Evolutionary conservation across 495 filamentous ascomycete species (phyloP).

Genomic region (Platismatia glauca): DNA sequence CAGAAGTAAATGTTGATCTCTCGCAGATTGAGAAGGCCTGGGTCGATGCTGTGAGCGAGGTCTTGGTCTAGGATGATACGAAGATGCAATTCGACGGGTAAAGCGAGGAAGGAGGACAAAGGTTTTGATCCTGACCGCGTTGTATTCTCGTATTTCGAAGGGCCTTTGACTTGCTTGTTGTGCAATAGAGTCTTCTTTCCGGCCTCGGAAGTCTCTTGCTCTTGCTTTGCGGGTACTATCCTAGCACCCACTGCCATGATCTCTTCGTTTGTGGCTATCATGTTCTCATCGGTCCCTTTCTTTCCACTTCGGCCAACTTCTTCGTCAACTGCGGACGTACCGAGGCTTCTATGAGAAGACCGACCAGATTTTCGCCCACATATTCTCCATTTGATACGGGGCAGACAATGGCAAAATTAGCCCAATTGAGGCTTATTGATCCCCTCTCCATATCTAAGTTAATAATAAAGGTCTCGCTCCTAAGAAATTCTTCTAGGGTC

Average conservation of each 20-base stretch:
- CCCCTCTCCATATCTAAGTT: too few species aligned
- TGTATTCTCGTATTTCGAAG: neutral
- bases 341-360: neutral
- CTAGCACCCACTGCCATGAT: neutral
- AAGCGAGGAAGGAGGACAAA: conserved; percentile 2
- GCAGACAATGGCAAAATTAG: neutral
- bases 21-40: neutral
- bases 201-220: neutral
- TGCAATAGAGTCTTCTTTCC: neutral
- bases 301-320: neutral
- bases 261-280: neutral
- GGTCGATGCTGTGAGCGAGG: neutral
- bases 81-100: conserved; percentile 2
- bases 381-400: neutral
- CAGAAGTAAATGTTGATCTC: neutral
- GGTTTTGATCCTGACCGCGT: neutral
- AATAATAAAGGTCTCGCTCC: too few species aligned
- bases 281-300: neutral
- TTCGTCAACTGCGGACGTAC: neutral
- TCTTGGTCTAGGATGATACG: neutral
- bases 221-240: neutral
- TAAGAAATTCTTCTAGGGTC: too few species aligned
- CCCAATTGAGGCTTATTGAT: too few species aligned
- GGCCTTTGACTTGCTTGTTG: neutral
- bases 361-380: neutral